Base-by-base conservation (phyloP, 352 stramenopile species). In the Globisporangium rhizosaccharum region DNA sequence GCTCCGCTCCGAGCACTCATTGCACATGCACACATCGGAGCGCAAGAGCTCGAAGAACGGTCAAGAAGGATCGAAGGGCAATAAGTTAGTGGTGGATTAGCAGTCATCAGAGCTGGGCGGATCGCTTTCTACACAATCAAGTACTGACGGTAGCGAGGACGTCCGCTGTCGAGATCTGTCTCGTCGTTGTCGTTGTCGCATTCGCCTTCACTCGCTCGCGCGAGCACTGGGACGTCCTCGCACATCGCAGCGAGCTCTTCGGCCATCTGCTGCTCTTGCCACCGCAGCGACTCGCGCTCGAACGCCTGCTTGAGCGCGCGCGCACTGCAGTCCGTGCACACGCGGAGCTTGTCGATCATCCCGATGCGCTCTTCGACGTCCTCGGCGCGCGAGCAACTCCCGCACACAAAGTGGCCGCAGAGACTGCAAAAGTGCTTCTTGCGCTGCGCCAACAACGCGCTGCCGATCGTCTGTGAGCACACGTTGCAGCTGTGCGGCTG, bases 271-370 rank as follows among this genome's bases (percentile, higher is more conserved):
- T 51, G 7, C 17, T 36, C 17, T 23, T 20, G 20, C 10, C 23
- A 25, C 11, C 33, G 18, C 11, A 23, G 17, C 12, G 46, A 14
- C 11, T 44, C 25, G 36, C 47, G 57, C 39, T 57, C 57, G 17
- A 80, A 82, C 17, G 63, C 71, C 33, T 75, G 61, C 39, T 62
- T 57, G 26, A 66, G 61, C 18, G 68, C 65, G n/a, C 59, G 41
- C 11, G 65, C 64, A 28, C 73, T 61, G 60, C 73, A 82, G 58
- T 73, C 63, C 51, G 62, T 63, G 69, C 73, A 82, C 23, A 82
- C 59, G 17, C 71, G 71, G 0, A 64, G 52, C 17, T 67, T 71
- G 48, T 78, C 69, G 30, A 76, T 64, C 10, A 79, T 59, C 23
- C 71, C 71, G 25, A 80, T 69, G 30, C 62, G 73, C 3, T 59